Percentiles rank a stretch among this genome's conserved stretches.
Conservation (phyloP, 345 rosid species). For the Turnera subulata region DNA sequence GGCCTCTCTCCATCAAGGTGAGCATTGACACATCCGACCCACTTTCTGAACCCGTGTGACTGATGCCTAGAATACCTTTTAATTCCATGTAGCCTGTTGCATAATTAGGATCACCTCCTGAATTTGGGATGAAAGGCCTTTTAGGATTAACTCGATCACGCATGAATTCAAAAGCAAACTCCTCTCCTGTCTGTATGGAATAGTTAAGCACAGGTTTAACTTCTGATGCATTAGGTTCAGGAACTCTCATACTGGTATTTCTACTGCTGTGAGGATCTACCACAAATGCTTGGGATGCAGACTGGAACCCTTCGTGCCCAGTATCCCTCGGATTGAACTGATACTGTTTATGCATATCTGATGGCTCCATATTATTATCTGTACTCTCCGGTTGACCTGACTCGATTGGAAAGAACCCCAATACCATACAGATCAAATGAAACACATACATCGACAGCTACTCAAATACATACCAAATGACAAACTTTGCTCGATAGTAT, state of each 20-base stretch:
- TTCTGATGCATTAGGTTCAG: conserved; percentile 40
- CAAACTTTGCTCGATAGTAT: conserved; percentile 11
- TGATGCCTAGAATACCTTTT: conserved; percentile 54
- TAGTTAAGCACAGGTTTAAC: conserved; percentile 64
- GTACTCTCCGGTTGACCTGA: conserved; percentile 39
- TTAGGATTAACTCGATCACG: conserved; percentile 62
- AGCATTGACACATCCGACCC: conserved; percentile 58
- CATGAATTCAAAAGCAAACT: conserved; percentile 86
- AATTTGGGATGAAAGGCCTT: conserved; percentile 38
- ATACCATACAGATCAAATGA: conserved; percentile 7
- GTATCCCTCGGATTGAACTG: conserved; percentile 41
- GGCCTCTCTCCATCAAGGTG: conserved; percentile 36
- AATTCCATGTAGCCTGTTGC: conserved; percentile 61
- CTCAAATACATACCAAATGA: conserved; percentile 1
- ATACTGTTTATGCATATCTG: conserved; percentile 31
- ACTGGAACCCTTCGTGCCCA: conserved; percentile 39
- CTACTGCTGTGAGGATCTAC: conserved; percentile 39
- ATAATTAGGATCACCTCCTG: conserved; percentile 39
- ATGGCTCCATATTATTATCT: conserved; percentile 41
- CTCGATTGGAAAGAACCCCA: background rate
- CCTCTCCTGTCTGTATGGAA: conserved; percentile 92
- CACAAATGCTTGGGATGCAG: conserved; percentile 39
- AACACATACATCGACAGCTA: background rate
- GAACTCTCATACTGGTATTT: conserved; percentile 35
- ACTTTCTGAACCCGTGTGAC: conserved; percentile 58